Conservation (phyloP, 2,329 filamentous ascomycete species). For the Trichoderma pleuroti region DNA sequence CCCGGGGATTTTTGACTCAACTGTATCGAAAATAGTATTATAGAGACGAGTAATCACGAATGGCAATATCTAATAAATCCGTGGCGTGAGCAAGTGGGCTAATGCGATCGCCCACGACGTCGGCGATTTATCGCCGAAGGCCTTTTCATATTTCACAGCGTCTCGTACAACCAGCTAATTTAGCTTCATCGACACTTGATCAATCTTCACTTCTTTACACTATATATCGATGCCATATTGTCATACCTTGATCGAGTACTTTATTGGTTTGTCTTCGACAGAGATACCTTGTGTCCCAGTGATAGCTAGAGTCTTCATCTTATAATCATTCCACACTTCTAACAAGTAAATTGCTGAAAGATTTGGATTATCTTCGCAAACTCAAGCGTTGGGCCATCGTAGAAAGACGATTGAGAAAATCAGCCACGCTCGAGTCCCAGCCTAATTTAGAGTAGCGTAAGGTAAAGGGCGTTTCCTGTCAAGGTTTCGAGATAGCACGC, state of each 20-base stretch:
- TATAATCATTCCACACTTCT: not conserved
- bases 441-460: not conserved
- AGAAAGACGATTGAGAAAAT: not conserved
- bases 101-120: no score
- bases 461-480: not conserved
- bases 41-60: no score
- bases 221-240: not conserved
- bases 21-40: not conserved
- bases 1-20: not conserved
- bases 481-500: not conserved
- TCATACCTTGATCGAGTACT: not conserved
- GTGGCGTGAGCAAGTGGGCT: no score
- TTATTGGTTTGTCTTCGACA: no score
- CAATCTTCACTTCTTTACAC: not conserved
- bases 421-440: not conserved
- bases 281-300: no score
- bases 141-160: not conserved
- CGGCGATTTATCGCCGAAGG: not conserved
- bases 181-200: not conserved
- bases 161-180: not conserved
- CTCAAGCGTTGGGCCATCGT: not conserved
- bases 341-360: not conserved
- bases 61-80: no score
- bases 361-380: not conserved
- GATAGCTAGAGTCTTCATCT: not conserved